Evolutionary conservation across 495 filamentous ascomycete genomes (phyloP), one percentile per base, ranked within the genome.

Genomic region (Opeltia flavorubescens): DNA sequence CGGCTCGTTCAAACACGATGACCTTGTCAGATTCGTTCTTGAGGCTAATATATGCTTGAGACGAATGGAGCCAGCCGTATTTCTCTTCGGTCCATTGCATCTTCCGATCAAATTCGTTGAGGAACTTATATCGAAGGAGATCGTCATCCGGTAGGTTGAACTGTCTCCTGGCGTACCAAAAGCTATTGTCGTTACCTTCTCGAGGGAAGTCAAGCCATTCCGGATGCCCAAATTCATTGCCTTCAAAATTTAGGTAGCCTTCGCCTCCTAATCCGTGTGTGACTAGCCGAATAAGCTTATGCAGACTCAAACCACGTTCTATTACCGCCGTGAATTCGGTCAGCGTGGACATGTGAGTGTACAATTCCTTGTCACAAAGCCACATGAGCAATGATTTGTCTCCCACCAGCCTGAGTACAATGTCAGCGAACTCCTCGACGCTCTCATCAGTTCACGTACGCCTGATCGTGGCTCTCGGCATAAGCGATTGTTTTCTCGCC

Each of bases 201-300:
- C 91, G 83, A 9, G 91, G 91, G 66, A 98, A 98, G 62, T 98
- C 91, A 46, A 98, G 86, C 91, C 91, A 98, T 68, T 98, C 91
- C 0, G 91, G 91, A 62, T 98, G 91, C 1, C 91, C 91, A 62
- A 98, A 98, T 62, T 98, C 91, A 64, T 98, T 98, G 50, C 89
- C 91, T 64, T 94, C 87, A 57, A 98, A 98, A 67, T 95, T 96
- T 44, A 96, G 86, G 57, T 93, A 98, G 31, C 89, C 91, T 64
- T 98, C 91, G 51, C 91, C 91, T 43, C 93, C 91, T n/a, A 98
- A 76, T 26, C 69, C 77, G 64, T 98, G 93, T 20, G 91, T 98
- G 46, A 96, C 66, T 6, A 96, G 76, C 13, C 91, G 83, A 60
- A 98, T 94, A 79, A 96, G 81, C 68, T 98, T 98, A 75, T 98